Evolutionary conservation across 2,329 filamentous ascomycete species (phyloP).

Genomic region (Fusarium austroafricanum): DNA sequence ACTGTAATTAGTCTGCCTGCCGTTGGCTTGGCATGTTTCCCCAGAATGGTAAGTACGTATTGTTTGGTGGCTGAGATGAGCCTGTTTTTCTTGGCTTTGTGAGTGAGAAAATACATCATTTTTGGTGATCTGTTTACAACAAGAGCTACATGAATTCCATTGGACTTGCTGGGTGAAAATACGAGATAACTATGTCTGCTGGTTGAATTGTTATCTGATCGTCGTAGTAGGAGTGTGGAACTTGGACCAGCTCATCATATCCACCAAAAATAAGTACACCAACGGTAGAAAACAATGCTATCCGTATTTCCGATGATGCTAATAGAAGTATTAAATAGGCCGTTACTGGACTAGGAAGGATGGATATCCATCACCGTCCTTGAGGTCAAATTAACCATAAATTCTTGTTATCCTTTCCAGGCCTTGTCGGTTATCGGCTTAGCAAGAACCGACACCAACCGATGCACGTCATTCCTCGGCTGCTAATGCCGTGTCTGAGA

Average conservation of each 20-base stretch:
- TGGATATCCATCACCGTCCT: not conserved
- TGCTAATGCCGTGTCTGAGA: slow-evolving; percentile 3
- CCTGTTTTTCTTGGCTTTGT: not conserved
- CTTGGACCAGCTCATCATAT: slow-evolving; percentile 34
- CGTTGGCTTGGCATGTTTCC: slow-evolving; percentile 40
- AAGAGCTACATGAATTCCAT: not conserved
- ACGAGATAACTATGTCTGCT: not conserved
- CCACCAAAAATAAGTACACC: slow-evolving; percentile 6
- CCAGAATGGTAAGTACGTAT: slow-evolving; percentile 23
- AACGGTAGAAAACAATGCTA: not conserved
- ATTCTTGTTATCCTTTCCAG: not conserved
- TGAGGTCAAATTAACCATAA: slow-evolving; percentile 16
- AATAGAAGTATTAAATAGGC: not conserved
- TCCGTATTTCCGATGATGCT: too few species aligned
- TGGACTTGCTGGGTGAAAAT: not conserved
- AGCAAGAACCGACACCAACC: slow-evolving; percentile 37
- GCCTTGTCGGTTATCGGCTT: slow-evolving; percentile 42
- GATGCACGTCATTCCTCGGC: slow-evolving; percentile 36
- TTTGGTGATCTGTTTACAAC: not conserved
- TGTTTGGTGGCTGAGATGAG: slow-evolving; percentile 9
- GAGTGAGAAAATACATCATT: not conserved
- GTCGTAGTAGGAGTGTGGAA: slow-evolving; percentile 13
- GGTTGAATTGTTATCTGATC: not conserved
- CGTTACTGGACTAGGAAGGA: not conserved
- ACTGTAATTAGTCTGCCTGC: slow-evolving; percentile 23